phyloP scores from a whole-genome alignment of 1,284 basidiomycete species.

The Vanrija pseudolonga region DNA sequence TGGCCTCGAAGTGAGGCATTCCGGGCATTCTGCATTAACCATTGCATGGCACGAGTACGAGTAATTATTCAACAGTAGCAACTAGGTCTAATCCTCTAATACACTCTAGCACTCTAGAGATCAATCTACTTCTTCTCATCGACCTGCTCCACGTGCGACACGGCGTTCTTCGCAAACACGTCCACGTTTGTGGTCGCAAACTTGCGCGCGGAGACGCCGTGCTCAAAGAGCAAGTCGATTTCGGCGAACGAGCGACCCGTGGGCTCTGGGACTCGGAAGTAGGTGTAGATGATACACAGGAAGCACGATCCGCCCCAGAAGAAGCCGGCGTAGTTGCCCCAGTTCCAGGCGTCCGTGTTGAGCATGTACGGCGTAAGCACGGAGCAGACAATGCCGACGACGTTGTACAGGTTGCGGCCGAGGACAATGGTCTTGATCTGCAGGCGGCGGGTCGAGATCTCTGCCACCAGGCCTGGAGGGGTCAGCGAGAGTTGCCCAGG shows the following conservation, averaged over 20 bases:
- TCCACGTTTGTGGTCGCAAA: slow-evolving; percentile 25
- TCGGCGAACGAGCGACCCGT: slow-evolving; percentile 50
- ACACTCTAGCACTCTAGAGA: too few species aligned
- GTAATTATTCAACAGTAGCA: too few species aligned
- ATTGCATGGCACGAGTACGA: too few species aligned
- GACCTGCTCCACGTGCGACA: not conserved
- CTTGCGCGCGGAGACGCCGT: slow-evolving; percentile 25
- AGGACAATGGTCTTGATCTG: slow-evolving; percentile 56
- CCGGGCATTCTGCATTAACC: too few species aligned
- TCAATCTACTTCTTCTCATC: too few species aligned
- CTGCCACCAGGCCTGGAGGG: slow-evolving; percentile 47
- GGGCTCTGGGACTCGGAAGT: slow-evolving; percentile 38
- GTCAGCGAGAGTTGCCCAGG: slow-evolving; percentile 25
- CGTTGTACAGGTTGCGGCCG: slow-evolving; percentile 48
- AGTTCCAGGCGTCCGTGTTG: slow-evolving; percentile 50
- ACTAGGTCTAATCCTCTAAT: too few species aligned
- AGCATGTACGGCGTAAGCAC: slow-evolving; percentile 52
- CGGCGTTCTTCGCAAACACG: slow-evolving; percentile 5
- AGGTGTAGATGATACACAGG: slow-evolving; percentile 36
- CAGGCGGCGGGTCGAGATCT: slow-evolving; percentile 52
- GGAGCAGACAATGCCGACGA: slow-evolving; percentile 49
- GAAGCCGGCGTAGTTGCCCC: slow-evolving; percentile 36
- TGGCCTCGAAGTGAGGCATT: too few species aligned
- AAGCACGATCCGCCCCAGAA: slow-evolving; percentile 35
- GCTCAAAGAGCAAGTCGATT: slow-evolving; percentile 49